Evolutionary conservation across 73 alveolate species (phyloP), one percentile per base, ranked within the genome.

Genomic region (Uronychia setigera): DNA sequence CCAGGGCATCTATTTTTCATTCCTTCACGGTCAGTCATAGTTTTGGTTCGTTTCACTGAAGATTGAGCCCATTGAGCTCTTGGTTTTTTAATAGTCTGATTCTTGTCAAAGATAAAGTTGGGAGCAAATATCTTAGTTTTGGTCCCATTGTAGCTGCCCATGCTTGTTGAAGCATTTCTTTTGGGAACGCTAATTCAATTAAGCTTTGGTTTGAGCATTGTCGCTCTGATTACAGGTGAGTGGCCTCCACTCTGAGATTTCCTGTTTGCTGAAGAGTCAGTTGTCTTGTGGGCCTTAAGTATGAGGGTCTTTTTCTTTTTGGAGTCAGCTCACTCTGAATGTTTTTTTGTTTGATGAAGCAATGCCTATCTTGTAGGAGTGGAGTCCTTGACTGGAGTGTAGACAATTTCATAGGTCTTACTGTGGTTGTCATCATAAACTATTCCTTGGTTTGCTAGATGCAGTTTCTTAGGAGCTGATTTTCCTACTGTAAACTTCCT

Each of bases 261-360:
- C 67, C 67, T 46, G 19, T 46, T 46, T 19, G 19, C 67, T 19
- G 67, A 46, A 19, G 67, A 46, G 67, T 46, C 67, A 11, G 67
- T 46, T 19, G 67, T 46, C 19, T 46, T 46, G n/a, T 5, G 5
- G 67, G 67, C n/a, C 67, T 46, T 46, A 46, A 46, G 67, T 5
- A 46, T 46, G n/a, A 46, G 19, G n/a, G 5, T 5, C 67, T 46
- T 46, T 46, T 19, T 46, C 67, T 46, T 46, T 46, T 46, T 46
- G 67, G 67, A 46, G 67, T 46, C 67, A 11, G 67, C 67, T 46
- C 67, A 46, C 67, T 46, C 67, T 46, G 67, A 46, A 5, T 46
- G 67, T 19, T 46, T 46, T 19, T 46, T 46, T 19, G n/a, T 19
- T 19, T 11, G 19, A 46, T 46, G 5, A n/a, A n/a, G n/a, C n/a